Percentiles rank a stretch among this genome's conserved stretches.
Conservation (phyloP, 495 filamentous ascomycete genomes). For the Daldinia loculata region DNA sequence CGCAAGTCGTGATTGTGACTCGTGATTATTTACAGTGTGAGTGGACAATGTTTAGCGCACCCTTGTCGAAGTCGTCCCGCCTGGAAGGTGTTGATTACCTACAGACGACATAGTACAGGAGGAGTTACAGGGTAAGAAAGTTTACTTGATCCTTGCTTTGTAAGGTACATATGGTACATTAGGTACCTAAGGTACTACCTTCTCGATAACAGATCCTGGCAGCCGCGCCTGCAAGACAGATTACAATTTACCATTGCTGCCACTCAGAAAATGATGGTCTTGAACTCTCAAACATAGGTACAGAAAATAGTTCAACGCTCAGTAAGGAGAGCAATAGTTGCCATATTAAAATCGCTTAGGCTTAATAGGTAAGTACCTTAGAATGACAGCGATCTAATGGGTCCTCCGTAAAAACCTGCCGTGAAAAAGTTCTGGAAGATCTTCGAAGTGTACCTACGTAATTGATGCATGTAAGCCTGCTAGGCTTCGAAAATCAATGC, state of each 20-base stretch:
- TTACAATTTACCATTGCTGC: conserved; percentile 13
- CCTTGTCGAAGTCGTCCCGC: conserved; percentile 13
- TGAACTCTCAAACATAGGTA: conserved; percentile 4
- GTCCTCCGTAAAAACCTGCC: background rate
- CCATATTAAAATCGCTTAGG: background rate
- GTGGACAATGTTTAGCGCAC: conserved; percentile 36
- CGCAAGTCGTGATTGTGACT: conserved; percentile 38
- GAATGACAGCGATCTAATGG: background rate
- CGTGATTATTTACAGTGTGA: conserved; percentile 44
- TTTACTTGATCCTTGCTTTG: background rate
- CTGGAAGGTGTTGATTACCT: conserved; percentile 21
- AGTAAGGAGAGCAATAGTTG: background rate
- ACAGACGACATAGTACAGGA: conserved; percentile 6
- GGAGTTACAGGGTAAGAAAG: conserved; percentile 14
- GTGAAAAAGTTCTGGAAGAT: conserved; percentile 31
- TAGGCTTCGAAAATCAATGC: conserved; percentile 14
- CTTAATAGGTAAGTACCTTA: background rate
- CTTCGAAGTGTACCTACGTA: conserved; percentile 31
- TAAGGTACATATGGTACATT: background rate
- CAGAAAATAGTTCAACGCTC: background rate
- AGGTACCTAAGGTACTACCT: background rate
- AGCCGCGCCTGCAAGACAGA: conserved; percentile 25
- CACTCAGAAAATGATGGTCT: conserved; percentile 1
- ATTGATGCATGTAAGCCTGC: conserved; percentile 26
- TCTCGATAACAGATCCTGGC: background rate